Conservation (phyloP, 2,329 filamentous ascomycete species). For the Fusarium protoensiforme region DNA sequence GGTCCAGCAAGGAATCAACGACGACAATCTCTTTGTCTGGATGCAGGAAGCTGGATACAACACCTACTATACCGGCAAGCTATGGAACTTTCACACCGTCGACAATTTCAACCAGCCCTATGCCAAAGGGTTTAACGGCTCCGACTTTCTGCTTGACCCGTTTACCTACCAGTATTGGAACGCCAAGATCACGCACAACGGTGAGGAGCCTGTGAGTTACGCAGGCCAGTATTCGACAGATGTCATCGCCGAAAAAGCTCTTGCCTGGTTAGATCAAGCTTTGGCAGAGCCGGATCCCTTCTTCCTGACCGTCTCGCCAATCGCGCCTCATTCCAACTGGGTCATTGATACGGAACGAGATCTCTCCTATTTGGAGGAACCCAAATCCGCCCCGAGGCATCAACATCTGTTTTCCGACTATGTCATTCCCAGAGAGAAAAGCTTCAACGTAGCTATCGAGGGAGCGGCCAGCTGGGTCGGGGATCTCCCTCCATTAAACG, state of each 20-base stretch:
- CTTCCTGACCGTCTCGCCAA: slow-evolving; percentile 9
- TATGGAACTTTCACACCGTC: slow-evolving; percentile 72
- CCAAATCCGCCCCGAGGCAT: slow-evolving; percentile 12
- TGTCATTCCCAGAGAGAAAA: slow-evolving; percentile 56
- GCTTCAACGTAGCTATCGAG: slow-evolving; percentile 70
- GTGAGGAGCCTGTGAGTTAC: neutral
- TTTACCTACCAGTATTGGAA: slow-evolving; percentile 15
- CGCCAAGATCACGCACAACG: slow-evolving; percentile 1
- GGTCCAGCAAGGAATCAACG: slow-evolving; percentile 69
- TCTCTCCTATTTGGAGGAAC: neutral
- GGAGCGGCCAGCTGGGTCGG: slow-evolving; percentile 58
- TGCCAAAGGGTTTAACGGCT: slow-evolving; percentile 43
- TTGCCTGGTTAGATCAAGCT: neutral
- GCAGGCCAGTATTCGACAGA: slow-evolving; percentile 7
- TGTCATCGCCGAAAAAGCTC: neutral
- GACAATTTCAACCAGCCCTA: slow-evolving; percentile 68
- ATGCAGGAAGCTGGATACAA: slow-evolving; percentile 74
- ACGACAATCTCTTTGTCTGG: slow-evolving; percentile 72
- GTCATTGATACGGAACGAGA: neutral
- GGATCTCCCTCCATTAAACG: slow-evolving; percentile 47
- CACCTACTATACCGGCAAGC: slow-evolving; percentile 78
- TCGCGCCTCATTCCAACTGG: slow-evolving; percentile 16
- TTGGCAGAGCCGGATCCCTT: neutral
- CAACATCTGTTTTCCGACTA: neutral
- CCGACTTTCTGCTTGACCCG: slow-evolving; percentile 14